A percentile compares a stretch with the other conserved stretches of the same genome.
Evolutionary conservation across 2,329 filamentous ascomycete genomes (phyloP).

Genomic region (Cercospora brassicicola): DNA sequence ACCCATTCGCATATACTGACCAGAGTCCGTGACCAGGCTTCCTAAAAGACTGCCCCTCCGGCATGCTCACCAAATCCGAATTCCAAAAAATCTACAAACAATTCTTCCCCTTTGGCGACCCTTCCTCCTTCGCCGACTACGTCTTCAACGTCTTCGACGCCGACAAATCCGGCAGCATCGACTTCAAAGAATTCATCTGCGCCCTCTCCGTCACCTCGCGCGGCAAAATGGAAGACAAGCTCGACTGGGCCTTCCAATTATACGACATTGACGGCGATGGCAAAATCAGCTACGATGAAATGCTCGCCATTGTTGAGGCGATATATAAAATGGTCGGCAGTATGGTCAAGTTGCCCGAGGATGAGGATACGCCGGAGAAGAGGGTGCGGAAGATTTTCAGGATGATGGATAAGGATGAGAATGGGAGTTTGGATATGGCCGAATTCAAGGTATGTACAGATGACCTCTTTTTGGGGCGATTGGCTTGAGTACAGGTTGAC

Average conservation of each 20-base stretch:
- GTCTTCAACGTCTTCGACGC: constrained; percentile 99
- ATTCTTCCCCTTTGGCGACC: constrained; percentile 98
- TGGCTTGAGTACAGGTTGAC: neutral
- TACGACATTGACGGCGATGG: constrained; percentile 99
- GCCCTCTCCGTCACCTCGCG: constrained; percentile 93
- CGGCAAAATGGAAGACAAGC: constrained; percentile 98
- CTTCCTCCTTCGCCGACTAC: constrained; percentile 95
- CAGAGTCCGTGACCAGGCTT: constrained; percentile 64
- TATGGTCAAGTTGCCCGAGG: constrained; percentile 98
- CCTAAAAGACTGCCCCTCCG: constrained; percentile 95
- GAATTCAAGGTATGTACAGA: constrained; percentile 70
- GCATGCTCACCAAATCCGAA: constrained; percentile 95
- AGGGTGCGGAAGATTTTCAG: constrained; percentile 96
- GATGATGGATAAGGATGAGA: constrained; percentile 99
- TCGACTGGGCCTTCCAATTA: constrained; percentile 98
- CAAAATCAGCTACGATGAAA: constrained; percentile 98
- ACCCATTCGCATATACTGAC: neutral
- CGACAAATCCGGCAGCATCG: constrained; percentile 94
- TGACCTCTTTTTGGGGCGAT: no score
- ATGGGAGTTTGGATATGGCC: constrained; percentile 91
- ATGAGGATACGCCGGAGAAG: constrained; percentile 99
- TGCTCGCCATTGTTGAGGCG: constrained; percentile 96
- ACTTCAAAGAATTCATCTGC: constrained; percentile 99
- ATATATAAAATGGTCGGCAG: constrained; percentile 99
- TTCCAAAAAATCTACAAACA: constrained; percentile 99